phyloP scores from a whole-genome alignment of 106 monocot genomes.

The Phalaenopsis aphrodite region DNA sequence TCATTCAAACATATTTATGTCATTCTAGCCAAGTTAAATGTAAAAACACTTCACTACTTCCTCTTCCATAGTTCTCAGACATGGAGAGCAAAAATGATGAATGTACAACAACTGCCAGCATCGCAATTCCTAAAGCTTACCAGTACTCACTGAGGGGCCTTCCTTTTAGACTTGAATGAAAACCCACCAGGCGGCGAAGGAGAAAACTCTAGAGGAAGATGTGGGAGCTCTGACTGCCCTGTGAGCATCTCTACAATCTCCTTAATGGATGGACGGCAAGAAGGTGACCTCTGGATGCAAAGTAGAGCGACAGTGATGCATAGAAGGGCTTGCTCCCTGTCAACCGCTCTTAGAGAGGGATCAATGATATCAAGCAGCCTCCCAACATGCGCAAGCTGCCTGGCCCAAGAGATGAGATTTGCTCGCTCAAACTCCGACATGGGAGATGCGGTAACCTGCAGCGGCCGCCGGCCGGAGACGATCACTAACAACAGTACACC shows the following conservation, averaged over 20 bases:
- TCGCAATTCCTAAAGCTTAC: conserved; percentile 3
- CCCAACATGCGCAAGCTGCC: conserved; percentile 61
- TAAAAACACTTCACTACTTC: not conserved
- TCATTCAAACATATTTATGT: not conserved
- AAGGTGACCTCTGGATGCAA: conserved; percentile 77
- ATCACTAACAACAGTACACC: conserved; percentile 84
- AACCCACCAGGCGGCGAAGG: conserved; percentile 72
- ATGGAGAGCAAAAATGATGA: conserved; percentile 6
- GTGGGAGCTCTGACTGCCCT: conserved; percentile 64
- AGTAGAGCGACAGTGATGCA: conserved; percentile 83
- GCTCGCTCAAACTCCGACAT: conserved; percentile 92
- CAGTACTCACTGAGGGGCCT: conserved; percentile 36
- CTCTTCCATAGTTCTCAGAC: not conserved
- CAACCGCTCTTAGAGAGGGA: conserved; percentile 34
- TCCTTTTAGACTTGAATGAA: conserved; percentile 56
- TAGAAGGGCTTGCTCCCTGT: conserved; percentile 68
- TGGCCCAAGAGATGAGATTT: conserved; percentile 88
- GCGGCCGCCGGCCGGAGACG: conserved; percentile 80
- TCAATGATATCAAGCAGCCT: conserved; percentile 76
- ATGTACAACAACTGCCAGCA: conserved; percentile 14
- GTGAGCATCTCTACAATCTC: conserved; percentile 76
- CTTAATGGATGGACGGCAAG: conserved; percentile 49
- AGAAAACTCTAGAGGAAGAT: conserved; percentile 82
- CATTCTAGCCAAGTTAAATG: not conserved
- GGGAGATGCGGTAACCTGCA: conserved; percentile 78